Conservation (phyloP, 2,329 filamentous ascomycete genomes). For the Pestalotiopsis sp. region DNA sequence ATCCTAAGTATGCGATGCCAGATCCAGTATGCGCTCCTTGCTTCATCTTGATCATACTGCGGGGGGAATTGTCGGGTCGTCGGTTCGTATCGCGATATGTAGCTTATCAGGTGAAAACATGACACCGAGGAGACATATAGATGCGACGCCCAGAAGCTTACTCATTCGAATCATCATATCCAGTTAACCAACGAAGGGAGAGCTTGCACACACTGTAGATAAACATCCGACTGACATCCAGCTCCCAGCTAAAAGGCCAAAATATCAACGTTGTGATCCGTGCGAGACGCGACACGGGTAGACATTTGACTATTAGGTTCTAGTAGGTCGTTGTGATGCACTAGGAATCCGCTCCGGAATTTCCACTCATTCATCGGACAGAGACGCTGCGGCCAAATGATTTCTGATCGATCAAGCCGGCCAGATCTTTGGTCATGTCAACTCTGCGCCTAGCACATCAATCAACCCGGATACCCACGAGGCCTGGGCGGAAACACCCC, state of each 20-base stretch:
- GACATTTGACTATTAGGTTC: background rate
- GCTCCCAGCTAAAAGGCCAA: background rate
- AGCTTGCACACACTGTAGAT: too few species aligned
- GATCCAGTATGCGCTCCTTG: background rate
- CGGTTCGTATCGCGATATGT: too few species aligned
- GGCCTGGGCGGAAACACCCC: background rate
- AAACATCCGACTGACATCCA: too few species aligned
- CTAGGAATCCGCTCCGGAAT: background rate
- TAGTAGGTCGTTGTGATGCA: background rate
- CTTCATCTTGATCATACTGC: background rate
- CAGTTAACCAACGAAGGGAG: too few species aligned
- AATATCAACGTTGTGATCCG: background rate
- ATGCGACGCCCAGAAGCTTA: too few species aligned
- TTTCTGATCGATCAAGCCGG: background rate
- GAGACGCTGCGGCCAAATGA: background rate
- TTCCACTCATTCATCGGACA: background rate
- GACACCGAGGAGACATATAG: too few species aligned
- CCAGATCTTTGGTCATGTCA: background rate
- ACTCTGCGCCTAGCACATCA: background rate
- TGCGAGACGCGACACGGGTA: background rate
- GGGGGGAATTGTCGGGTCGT: background rate
- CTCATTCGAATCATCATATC: too few species aligned
- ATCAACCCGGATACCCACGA: background rate
- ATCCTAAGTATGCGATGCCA: background rate
- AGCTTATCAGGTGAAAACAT: too few species aligned